phyloP scores from a whole-genome alignment of 1,139 yeast species.

The Diutina pseudorugosa region DNA sequence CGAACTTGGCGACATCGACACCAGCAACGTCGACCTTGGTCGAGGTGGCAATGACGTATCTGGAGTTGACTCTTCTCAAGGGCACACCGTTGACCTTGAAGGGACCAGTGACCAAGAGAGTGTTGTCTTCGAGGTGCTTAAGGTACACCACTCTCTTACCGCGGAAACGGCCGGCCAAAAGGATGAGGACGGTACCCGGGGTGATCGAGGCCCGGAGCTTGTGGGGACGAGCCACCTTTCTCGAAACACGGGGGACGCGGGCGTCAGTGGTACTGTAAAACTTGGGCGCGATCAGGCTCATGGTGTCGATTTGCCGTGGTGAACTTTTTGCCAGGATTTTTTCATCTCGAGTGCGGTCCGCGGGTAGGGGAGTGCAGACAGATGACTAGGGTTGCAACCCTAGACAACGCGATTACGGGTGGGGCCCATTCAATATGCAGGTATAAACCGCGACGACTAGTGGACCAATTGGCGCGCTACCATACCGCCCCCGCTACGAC shows the following conservation, averaged over 20 bases:
- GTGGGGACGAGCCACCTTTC: conserved; percentile 78
- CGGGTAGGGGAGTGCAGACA: not conserved
- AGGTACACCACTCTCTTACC: conserved; percentile 99
- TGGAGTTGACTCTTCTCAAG: conserved; percentile 97
- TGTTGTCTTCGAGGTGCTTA: conserved; percentile 97
- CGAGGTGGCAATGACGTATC: conserved; percentile 98
- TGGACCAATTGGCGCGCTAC: not conserved
- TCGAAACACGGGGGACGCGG: conserved; percentile 73
- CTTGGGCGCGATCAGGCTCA: conserved; percentile 50
- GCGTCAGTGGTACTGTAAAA: conserved; percentile 95
- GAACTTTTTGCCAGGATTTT: not conserved
- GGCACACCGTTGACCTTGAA: conserved; percentile 99
- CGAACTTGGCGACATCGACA: conserved; percentile 85
- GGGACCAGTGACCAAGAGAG: conserved; percentile 96
- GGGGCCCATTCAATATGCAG: not conserved
- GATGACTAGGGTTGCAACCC: not conserved
- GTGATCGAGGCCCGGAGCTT: conserved; percentile 93
- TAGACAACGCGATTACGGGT: not conserved
- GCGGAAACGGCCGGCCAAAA: conserved; percentile 99
- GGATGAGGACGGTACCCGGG: conserved; percentile 97
- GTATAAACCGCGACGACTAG: not conserved
- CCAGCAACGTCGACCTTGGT: conserved; percentile 74
- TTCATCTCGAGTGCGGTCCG: not conserved
- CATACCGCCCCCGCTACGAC: not conserved
- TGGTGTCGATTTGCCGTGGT: conserved; percentile 3